These are phyloP conservation scores for Pseudocercospora cruenta DNA, from an alignment of 2,329 filamentous ascomycete species.

Conservation along the genomic window DNA sequence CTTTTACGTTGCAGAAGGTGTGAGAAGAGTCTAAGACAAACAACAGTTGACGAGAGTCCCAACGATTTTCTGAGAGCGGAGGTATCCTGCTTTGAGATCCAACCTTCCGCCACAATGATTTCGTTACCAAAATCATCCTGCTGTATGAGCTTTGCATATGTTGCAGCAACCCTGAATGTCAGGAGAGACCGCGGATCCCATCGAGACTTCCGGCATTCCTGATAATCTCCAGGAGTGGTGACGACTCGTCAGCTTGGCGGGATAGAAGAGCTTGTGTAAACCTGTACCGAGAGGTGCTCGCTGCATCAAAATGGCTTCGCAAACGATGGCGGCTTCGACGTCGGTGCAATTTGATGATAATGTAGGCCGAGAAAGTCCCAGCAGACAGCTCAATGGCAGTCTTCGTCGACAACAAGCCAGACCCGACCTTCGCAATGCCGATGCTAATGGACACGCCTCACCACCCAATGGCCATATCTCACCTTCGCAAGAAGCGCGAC, in stretches of 20 bases:
- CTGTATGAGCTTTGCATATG: too few species aligned
- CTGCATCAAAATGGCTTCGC: not conserved
- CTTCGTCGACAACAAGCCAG: constrained; percentile 9
- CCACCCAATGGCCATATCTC: not conserved
- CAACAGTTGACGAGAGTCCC: not conserved
- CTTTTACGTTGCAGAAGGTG: not conserved
- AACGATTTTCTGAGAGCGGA: constrained; percentile 5
- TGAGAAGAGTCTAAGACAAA: not conserved
- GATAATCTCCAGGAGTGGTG: constrained; percentile 2
- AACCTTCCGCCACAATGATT: not conserved
- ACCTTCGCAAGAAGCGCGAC: not conserved
- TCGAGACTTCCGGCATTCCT: constrained; percentile 10
- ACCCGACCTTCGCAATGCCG: constrained; percentile 6
- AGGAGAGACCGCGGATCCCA: constrained; percentile 4
- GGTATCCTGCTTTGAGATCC: not conserved
- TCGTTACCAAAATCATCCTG: not conserved
- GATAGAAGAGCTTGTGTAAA: not conserved
- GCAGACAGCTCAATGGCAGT: constrained; percentile 7
- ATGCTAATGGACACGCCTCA: not conserved
- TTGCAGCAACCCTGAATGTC: not conserved
- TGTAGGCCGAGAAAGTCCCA: not conserved
- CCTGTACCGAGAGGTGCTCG: not conserved
- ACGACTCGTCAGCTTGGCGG: constrained; percentile 5
- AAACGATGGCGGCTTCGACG: not conserved
- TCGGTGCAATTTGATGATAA: constrained; percentile 1